These are phyloP conservation scores for Dactylellina drechsleri DNA, from an alignment of 2,329 filamentous ascomycete species.

Conservation along the genomic window DNA sequence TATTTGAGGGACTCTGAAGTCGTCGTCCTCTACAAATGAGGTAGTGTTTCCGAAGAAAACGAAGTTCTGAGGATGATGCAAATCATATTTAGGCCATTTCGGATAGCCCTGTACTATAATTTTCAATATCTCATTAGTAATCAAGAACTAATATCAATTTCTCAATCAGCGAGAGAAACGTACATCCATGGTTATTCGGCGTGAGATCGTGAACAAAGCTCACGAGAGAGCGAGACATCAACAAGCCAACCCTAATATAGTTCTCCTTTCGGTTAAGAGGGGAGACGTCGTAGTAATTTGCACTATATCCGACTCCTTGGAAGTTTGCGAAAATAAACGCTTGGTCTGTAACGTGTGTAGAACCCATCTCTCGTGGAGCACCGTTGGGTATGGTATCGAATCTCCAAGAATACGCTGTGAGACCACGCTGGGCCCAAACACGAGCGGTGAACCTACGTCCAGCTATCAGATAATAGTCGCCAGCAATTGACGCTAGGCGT, in stretches of 20 bases:
- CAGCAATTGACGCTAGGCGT: constrained; percentile 67
- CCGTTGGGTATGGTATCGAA: constrained; percentile 70
- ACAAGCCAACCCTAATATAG: constrained; percentile 42
- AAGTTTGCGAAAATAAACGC: constrained; percentile 61
- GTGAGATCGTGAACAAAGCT: constrained; percentile 48
- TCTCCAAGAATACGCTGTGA: constrained; percentile 70
- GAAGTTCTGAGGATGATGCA: constrained; percentile 40
- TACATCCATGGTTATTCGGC: constrained; percentile 46
- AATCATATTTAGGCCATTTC: constrained; percentile 34
- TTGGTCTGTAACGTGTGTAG: constrained; percentile 67
- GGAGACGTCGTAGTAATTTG: constrained; percentile 44
- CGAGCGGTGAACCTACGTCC: constrained; percentile 68
- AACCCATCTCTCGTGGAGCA: constrained; percentile 63
- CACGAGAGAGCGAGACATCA: constrained; percentile 45
- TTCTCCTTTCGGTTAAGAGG: constrained; percentile 29
- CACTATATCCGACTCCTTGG: constrained; percentile 56
- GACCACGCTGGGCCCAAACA: constrained; percentile 65
- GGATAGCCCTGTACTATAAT: constrained; percentile 46
- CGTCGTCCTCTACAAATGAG: constrained; percentile 41
- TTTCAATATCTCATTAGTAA: not conserved
- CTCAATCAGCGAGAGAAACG: constrained; percentile 3
- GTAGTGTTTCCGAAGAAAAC: constrained; percentile 47
- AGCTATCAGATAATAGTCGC: constrained; percentile 69
- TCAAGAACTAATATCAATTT: not conserved
- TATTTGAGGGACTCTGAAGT: constrained; percentile 33